Percentiles rank a stretch among this genome's conserved stretches.
phyloP scores from a whole-genome alignment of 1,284 basidiomycete species.

The Xerocomus minutiporus region DNA sequence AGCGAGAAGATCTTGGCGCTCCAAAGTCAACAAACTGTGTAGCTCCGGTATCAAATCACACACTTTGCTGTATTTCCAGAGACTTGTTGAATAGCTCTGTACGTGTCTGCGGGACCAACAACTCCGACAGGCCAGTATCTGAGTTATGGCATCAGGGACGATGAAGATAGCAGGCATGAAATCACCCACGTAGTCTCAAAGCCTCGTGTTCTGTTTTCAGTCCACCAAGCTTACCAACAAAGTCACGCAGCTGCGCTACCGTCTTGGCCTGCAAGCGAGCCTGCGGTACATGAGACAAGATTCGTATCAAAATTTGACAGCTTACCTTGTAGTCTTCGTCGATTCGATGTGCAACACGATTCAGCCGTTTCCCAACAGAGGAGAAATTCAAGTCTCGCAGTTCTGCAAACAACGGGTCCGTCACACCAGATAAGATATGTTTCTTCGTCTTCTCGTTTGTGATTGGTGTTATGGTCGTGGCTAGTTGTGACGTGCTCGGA shows the following conservation, averaged over 20 bases:
- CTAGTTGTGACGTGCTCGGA: conserved; percentile 38
- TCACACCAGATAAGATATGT: conserved; percentile 70
- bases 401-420: conserved; percentile 82
- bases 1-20: conserved; percentile 74
- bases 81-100: conserved; percentile 90
- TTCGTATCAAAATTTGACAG: conserved; percentile 10
- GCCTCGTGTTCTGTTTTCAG: conserved; percentile 90
- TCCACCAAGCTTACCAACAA: conserved; percentile 91
- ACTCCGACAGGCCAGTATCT: conserved; percentile 95
- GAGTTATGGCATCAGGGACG: conserved; percentile 9
- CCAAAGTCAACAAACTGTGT: conserved; percentile 7
- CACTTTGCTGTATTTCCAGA: conserved; percentile 95
- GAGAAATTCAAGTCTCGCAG: conserved; percentile 93
- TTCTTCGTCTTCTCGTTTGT: conserved; percentile 83
- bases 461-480: conserved; percentile 46
- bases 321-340: conserved; percentile 88
- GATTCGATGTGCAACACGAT: conserved; percentile 75
- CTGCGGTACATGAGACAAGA: conserved; percentile 34
- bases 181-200: conserved; percentile 73
- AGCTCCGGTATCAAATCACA: conserved; percentile 22
- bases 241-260: conserved; percentile 88
- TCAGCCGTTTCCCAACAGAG: conserved; percentile 82
- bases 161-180: conserved; percentile 3
- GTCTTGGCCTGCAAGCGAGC: conserved; percentile 81
- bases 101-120: conserved; percentile 79